These are phyloP conservation scores for Luvunga scandens DNA, from an alignment of 345 rosid genomes.

Conservation along the genomic window DNA sequence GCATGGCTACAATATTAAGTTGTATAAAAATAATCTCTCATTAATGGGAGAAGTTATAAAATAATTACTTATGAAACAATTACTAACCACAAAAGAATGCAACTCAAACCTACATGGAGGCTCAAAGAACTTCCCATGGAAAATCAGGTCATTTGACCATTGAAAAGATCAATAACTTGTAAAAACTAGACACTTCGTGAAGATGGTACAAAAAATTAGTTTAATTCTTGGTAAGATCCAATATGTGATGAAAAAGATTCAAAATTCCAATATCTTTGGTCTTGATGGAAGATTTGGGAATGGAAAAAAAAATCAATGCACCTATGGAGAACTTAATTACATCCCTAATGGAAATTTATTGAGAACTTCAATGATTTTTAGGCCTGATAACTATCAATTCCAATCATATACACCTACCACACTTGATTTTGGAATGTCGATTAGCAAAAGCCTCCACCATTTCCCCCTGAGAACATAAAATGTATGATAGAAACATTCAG, in stretches of 20 bases:
- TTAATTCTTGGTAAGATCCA: neutral
- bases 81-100: no score
- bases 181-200: neutral
- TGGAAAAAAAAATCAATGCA: neutral
- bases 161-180: neutral
- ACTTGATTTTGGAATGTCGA: conserved; percentile 83
- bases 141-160: neutral
- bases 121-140: neutral
- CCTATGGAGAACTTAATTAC: neutral
- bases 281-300: neutral
- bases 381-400: neutral
- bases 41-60: neutral
- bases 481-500: conserved; percentile 5
- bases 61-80: no score
- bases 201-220: neutral
- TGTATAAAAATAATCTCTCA: neutral
- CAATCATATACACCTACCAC: conserved; percentile 61
- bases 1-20: neutral
- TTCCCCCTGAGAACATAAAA: conserved; percentile 61
- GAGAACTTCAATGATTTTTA: neutral
- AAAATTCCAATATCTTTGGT: neutral
- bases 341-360: neutral
- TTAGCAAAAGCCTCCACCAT: conserved; percentile 82
- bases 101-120: no score
- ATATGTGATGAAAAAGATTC: neutral